Percentiles rank a stretch among this genome's conserved stretches.
These are phyloP conservation scores for Ophiostoma sp. DNA, from an alignment of 2,329 filamentous ascomycete species.

Conservation along the genomic window DNA sequence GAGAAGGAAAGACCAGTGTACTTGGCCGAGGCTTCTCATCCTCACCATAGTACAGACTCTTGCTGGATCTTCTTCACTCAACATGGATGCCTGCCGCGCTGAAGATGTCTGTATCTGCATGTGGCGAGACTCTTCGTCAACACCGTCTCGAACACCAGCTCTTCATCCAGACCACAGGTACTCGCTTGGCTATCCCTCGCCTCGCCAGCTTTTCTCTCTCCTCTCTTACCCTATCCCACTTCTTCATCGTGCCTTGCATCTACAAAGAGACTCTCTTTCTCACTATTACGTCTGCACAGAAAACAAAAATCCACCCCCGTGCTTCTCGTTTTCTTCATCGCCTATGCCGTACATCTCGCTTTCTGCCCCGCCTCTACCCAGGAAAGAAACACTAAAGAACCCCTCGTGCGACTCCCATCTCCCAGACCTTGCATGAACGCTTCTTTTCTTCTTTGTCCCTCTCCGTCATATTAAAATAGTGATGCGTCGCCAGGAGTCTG, in stretches of 20 bases:
- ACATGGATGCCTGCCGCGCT: not conserved
- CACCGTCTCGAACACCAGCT: not conserved
- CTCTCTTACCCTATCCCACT: not conserved
- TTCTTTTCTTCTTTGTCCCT: not conserved
- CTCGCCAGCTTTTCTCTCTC: not conserved
- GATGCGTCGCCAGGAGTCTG: not conserved
- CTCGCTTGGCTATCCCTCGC: not conserved
- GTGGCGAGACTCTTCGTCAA: not conserved
- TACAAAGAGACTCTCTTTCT: not conserved
- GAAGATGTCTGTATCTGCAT: not conserved
- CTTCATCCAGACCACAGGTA: not conserved
- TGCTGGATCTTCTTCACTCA: too few relatives aligned
- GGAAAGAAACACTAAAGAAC: not conserved
- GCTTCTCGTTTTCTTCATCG: constrained; percentile 11
- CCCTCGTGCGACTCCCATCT: constrained; percentile 7
- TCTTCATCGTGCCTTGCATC: constrained; percentile 11
- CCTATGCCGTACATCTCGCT: not conserved
- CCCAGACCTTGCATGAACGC: constrained; percentile 2
- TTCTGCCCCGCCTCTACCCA: not conserved
- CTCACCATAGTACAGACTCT: not conserved
- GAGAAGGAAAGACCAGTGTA: not conserved
- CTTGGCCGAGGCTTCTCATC: not conserved
- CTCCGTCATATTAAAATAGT: not conserved
- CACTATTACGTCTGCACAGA: too few relatives aligned
- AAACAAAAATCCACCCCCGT: not conserved